Base-by-base conservation (phyloP, 257 asterid species). In the Solanum commersonii region DNA sequence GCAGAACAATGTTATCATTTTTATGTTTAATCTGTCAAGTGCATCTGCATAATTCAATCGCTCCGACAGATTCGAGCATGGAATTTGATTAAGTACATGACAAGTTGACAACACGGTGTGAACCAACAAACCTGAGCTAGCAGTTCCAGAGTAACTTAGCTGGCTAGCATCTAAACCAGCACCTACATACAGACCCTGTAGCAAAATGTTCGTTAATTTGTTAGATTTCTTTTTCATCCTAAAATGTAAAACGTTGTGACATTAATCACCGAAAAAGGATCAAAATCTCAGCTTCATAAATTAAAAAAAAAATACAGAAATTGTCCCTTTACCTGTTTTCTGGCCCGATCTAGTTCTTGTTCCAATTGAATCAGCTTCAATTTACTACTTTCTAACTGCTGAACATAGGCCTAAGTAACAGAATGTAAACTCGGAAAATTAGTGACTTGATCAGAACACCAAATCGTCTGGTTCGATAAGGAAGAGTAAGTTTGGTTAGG, bases 321-420 rank as follows among this genome's bases (percentile, higher is more conserved):
- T 63, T 86, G 59, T 77, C 60, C 44, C 35, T 88, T 84, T 84
- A 96, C 99, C 98, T 92, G 98, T 92, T 91, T 93, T 85, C 96
- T 93, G 76, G 93, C 94, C 20, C 92, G 93, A 23, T 93, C 93
- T 77, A 97, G 93, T 93, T 97, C 99, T 92, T 96, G 98, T 76
- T 96, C 98, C 93, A 97, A 70, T 91, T 97, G 98, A 88, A 96
- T 85, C 83, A 97, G 94, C 87, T 92, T 94, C 90, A 93, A 60
- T 82, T 93, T 95, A 90, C 99, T 93, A 88, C 77, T 96, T 88
- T 97, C 99, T 86, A 97, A 91, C 89, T 97, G 98, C 93, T 97
- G 98, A 90, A 97, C 98, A 88, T 97, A 96, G 56, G 98, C 98
- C 98, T 97, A 90, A 63, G 73, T 34, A 44, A 46, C 84, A 71